Conservation (phyloP, 495 filamentous ascomycete species). For the Penicillium argentinense region DNA sequence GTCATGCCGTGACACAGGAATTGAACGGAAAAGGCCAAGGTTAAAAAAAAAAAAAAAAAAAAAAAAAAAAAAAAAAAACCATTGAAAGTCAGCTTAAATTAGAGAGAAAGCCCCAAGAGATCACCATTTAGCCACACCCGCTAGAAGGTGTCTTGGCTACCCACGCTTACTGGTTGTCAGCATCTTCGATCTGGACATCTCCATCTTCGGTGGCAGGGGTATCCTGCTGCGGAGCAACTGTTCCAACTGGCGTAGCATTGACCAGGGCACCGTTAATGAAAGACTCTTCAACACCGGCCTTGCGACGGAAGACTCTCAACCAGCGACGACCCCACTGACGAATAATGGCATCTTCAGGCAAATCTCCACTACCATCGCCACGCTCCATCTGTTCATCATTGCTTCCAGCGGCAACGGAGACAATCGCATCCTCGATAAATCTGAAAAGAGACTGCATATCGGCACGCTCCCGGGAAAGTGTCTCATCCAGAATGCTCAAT, state of each 20-base stretch:
- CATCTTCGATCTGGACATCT: conserved; percentile 33
- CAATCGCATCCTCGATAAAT: conserved; percentile 75
- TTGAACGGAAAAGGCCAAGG: neutral
- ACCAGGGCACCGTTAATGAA: conserved; percentile 46
- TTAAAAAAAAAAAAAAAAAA: neutral
- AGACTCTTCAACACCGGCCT: conserved; percentile 80
- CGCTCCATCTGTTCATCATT: conserved; percentile 69
- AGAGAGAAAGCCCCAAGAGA: neutral
- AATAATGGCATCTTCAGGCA: conserved; percentile 61
- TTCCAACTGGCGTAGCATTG: conserved; percentile 38
- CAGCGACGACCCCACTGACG: conserved; percentile 82
- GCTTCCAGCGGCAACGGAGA: conserved; percentile 68
- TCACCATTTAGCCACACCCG: too few species aligned
- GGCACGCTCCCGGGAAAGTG: conserved; percentile 60
- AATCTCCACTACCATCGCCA: conserved; percentile 40
- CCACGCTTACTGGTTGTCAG: too few species aligned
- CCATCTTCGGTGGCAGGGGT: conserved; percentile 21
- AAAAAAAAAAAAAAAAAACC: neutral
- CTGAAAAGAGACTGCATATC: conserved; percentile 78
- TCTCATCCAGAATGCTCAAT: conserved; percentile 61
- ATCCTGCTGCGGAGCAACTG: conserved; percentile 27
- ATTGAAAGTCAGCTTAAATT: conserved; percentile 3
- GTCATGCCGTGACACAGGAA: conserved; percentile 8
- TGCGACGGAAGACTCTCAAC: conserved; percentile 79
- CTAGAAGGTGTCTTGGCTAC: too few species aligned